Conservation (phyloP, 2,329 filamentous ascomycete species). For the Aurifilum marmelostoma region DNA sequence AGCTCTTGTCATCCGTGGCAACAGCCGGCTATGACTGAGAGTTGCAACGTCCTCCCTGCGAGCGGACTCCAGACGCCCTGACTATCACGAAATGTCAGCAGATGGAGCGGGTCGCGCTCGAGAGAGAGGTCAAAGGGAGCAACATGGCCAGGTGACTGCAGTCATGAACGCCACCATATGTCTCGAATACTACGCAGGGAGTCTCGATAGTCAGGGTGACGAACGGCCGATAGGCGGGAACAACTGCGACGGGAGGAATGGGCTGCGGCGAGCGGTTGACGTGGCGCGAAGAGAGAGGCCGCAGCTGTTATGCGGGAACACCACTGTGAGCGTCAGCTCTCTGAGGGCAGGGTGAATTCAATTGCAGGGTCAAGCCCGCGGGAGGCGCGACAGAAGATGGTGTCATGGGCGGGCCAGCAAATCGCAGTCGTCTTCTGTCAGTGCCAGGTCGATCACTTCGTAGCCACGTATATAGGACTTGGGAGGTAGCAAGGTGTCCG, state of each 20-base stretch:
- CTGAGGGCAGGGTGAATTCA: neutral
- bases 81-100: neutral
- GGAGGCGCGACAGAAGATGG: neutral
- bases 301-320: neutral
- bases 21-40: neutral
- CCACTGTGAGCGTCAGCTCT: neutral
- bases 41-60: neutral
- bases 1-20: neutral
- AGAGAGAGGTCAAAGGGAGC: neutral
- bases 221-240: neutral
- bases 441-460: neutral
- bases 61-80: too few species aligned
- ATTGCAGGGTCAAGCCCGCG: neutral
- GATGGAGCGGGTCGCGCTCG: neutral
- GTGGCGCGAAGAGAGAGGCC: neutral
- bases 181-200: slow-evolving; percentile 1
- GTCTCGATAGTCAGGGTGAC: neutral
- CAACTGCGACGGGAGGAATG: neutral
- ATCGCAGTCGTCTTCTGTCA: neutral
- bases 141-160: neutral
- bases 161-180: neutral
- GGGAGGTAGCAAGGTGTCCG: neutral
- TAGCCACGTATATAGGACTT: too few species aligned
- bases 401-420: neutral
- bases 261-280: neutral